phyloP scores from a whole-genome alignment of 768 basidiomycete genomes.

The Lactarius trivialis region DNA sequence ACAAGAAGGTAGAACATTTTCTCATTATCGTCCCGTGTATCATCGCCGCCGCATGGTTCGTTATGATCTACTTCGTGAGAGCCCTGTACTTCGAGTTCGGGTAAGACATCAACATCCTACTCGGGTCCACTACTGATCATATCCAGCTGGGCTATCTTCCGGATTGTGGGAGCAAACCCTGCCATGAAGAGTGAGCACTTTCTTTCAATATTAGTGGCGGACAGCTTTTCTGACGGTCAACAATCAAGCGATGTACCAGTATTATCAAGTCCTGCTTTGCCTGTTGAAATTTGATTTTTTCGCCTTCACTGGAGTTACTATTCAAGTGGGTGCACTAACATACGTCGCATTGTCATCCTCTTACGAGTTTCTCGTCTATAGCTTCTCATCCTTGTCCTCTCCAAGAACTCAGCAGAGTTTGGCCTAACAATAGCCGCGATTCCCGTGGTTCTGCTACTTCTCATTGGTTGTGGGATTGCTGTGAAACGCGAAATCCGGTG shows the following conservation, averaged over 20 bases:
- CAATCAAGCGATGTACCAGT: conserved; percentile 76
- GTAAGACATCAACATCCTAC: conserved; percentile 35
- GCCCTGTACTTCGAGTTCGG: conserved; percentile 78
- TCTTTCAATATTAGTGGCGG: neutral
- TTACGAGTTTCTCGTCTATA: conserved; percentile 27
- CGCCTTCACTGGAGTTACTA: conserved; percentile 79
- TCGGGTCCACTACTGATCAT: neutral
- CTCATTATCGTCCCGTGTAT: conserved; percentile 68
- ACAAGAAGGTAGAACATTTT: conserved; percentile 52
- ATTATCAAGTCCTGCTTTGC: conserved; percentile 82
- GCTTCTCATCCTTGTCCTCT: conserved; percentile 77
- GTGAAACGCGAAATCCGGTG: conserved; percentile 77
- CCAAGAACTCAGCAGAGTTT: conserved; percentile 62
- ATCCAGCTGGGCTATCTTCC: conserved; percentile 82
- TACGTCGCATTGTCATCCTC: neutral
- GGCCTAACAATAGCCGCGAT: conserved; percentile 79
- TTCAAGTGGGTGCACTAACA: conserved; percentile 51
- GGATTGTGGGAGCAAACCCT: conserved; percentile 80
- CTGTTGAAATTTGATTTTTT: conserved; percentile 90
- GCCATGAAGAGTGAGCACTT: conserved; percentile 75
- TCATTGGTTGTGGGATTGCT: conserved; percentile 59
- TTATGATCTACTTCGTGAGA: conserved; percentile 62
- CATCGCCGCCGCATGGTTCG: conserved; percentile 59
- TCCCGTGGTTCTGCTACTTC: conserved; percentile 64
- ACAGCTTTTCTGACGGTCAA: conserved; percentile 11